phyloP scores from a whole-genome alignment of 179 eudicot genomes.

The Patellifolia procumbens region DNA sequence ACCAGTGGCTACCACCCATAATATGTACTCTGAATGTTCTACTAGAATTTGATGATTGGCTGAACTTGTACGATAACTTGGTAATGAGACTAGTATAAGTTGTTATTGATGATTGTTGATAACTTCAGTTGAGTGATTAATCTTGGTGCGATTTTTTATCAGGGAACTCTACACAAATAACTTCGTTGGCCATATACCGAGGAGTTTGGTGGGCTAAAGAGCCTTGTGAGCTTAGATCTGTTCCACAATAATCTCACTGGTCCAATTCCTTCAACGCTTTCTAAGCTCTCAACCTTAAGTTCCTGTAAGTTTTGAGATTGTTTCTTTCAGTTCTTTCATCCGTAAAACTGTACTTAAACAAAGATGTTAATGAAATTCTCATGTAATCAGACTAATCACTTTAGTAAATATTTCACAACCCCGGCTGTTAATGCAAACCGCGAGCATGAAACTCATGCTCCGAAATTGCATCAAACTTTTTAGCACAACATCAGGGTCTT shows the following conservation, averaged over 20 bases:
- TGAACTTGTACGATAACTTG: conserved; percentile 4
- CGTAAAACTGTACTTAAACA: not conserved
- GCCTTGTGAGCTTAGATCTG: conserved; percentile 67
- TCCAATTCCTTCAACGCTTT: conserved; percentile 57
- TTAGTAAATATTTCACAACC: not conserved
- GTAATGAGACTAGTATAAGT: not conserved
- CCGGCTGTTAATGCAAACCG: not conserved
- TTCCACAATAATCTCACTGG: conserved; percentile 71
- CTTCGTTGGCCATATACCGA: conserved; percentile 62
- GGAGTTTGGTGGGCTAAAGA: conserved; percentile 63
- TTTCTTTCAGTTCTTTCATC: not conserved
- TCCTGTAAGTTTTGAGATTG: conserved; percentile 43
- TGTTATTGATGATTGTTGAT: conserved; percentile 8
- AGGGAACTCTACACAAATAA: conserved; percentile 75
- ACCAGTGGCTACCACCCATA: conserved; percentile 2
- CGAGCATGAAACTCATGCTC: not conserved
- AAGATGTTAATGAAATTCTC: not conserved
- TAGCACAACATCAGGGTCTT: not conserved
- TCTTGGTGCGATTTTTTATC: conserved; percentile 15
- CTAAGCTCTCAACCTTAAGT: conserved; percentile 59
- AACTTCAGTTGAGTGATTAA: not conserved
- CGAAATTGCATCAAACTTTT: not conserved
- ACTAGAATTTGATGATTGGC: not conserved
- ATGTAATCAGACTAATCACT: not conserved
- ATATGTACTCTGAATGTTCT: not conserved